These are phyloP conservation scores for Orbilia oligospora DNA, from an alignment of 2,329 filamentous ascomycete species.

Conservation along the genomic window DNA sequence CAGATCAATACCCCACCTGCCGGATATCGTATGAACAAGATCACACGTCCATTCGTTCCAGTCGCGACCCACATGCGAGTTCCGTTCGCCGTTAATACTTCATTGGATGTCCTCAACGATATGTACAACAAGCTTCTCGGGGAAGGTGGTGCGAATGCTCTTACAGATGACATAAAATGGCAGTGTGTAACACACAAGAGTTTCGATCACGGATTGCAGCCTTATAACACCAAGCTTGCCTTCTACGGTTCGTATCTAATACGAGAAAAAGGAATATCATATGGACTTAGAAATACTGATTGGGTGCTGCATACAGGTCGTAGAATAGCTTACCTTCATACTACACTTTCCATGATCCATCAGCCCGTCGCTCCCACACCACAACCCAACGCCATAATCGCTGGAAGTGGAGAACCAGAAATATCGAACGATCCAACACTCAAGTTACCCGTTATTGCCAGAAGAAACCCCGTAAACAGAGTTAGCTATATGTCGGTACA, in stretches of 20 bases:
- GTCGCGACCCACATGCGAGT: conserved; percentile 57
- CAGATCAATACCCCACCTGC: conserved; percentile 39
- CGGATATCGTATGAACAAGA: conserved; percentile 60
- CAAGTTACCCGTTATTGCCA: conserved; percentile 79
- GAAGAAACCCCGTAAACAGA: conserved; percentile 70
- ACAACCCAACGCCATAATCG: conserved; percentile 2
- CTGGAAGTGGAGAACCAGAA: conserved; percentile 65
- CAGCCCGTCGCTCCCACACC: conserved; percentile 18
- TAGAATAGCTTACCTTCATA: conserved; percentile 58
- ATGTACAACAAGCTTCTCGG: conserved; percentile 80
- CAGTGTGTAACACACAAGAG: conserved; percentile 97
- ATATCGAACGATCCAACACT: conserved; percentile 75
- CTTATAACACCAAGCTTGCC: conserved; percentile 94
- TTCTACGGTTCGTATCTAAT: conserved; percentile 77
- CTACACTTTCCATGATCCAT: conserved; percentile 52
- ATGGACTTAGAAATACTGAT: conserved; percentile 57
- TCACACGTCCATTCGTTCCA: conserved; percentile 61
- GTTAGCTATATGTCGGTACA: conserved; percentile 75
- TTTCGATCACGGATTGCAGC: conserved; percentile 93
- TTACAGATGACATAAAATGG: conserved; percentile 96
- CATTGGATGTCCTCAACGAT: conserved; percentile 80
- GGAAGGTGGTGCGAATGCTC: conserved; percentile 77
- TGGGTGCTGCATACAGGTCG: conserved; percentile 42
- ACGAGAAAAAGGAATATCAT: neutral
- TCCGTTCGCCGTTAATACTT: conserved; percentile 75